A percentile compares a stretch with the other conserved stretches of the same genome.
Evolutionary conservation across 164 flowering plant genomes (phyloP).

Genomic region (Magnolia kwangsiensis): DNA sequence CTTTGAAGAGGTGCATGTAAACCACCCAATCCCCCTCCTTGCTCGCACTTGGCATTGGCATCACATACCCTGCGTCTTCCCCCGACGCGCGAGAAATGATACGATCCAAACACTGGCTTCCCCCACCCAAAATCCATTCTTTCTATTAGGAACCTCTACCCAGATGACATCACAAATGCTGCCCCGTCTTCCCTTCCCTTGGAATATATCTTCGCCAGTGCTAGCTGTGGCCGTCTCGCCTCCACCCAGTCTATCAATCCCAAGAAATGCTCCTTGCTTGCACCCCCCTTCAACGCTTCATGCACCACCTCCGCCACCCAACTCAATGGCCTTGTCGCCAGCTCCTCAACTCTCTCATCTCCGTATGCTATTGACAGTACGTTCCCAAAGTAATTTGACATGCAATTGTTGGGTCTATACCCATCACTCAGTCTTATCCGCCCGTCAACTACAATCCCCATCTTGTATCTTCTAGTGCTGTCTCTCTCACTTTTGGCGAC

Average conservation of each 20-base stretch:
- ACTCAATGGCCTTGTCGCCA: conserved; percentile 20
- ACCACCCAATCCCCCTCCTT: conserved; percentile 44
- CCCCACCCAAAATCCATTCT: conserved; percentile 44
- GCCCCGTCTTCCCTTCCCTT: conserved; percentile 25
- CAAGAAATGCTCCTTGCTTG: conserved; percentile 31
- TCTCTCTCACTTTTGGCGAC: background rate
- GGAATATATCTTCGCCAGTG: conserved; percentile 24
- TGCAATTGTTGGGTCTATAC: background rate
- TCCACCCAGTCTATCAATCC: conserved; percentile 37
- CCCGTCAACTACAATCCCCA: conserved; percentile 23
- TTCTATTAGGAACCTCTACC: conserved; percentile 25
- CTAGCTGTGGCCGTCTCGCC: conserved; percentile 27
- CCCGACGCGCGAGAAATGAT: no score
- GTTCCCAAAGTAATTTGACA: conserved; percentile 34
- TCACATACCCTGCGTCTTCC: conserved; percentile 32
- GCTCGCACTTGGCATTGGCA: conserved; percentile 38
- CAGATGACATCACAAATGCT: conserved; percentile 35
- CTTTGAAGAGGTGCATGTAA: conserved; percentile 27
- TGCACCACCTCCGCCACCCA: conserved; percentile 27
- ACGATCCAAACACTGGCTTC: conserved; percentile 26
- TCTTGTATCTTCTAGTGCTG: conserved; percentile 1
- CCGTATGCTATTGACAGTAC: conserved; percentile 35
- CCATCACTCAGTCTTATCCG: conserved; percentile 11
- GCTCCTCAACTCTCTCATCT: conserved; percentile 7
- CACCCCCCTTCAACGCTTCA: conserved; percentile 11